Percentiles rank a stretch among this genome's conserved stretches.
These are phyloP conservation scores for Alternaria sp. DNA, from an alignment of 2,329 filamentous ascomycete species.

Conservation along the genomic window DNA sequence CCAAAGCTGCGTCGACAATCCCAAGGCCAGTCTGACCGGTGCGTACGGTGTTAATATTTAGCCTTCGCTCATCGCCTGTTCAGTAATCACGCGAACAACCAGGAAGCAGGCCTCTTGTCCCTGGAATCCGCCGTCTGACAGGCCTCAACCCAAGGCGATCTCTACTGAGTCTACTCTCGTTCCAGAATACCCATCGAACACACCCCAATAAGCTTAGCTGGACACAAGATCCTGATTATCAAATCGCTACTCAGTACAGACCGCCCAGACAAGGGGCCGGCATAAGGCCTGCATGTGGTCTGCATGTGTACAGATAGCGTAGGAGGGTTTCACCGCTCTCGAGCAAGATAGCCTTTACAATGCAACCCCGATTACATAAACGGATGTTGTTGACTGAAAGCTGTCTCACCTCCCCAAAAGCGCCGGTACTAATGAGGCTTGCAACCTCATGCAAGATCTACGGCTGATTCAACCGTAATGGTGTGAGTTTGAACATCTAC, in stretches of 20 bases:
- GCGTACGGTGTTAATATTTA: too few species aligned
- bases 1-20: not conserved
- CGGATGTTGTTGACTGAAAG: not conserved
- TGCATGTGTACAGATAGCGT: not conserved
- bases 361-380: not conserved
- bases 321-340: not conserved
- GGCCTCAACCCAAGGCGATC: not conserved
- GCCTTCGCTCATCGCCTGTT: not conserved
- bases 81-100: not conserved
- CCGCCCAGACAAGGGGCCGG: not conserved
- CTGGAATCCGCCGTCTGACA: not conserved
- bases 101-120: not conserved
- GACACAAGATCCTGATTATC: not conserved
- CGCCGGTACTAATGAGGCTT: not conserved
- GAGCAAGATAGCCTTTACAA: not conserved
- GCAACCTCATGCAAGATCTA: not conserved
- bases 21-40: not conserved
- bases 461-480: not conserved
- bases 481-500: not conserved
- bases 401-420: not conserved
- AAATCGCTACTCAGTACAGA: not conserved
- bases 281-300: not conserved
- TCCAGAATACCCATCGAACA: not conserved
- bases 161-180: not conserved
- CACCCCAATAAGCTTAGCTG: not conserved